A percentile compares a stretch with the other conserved stretches of the same genome.
These are phyloP conservation scores for Ballota nigra DNA, from an alignment of 257 asterid genomes.

Conservation along the genomic window DNA sequence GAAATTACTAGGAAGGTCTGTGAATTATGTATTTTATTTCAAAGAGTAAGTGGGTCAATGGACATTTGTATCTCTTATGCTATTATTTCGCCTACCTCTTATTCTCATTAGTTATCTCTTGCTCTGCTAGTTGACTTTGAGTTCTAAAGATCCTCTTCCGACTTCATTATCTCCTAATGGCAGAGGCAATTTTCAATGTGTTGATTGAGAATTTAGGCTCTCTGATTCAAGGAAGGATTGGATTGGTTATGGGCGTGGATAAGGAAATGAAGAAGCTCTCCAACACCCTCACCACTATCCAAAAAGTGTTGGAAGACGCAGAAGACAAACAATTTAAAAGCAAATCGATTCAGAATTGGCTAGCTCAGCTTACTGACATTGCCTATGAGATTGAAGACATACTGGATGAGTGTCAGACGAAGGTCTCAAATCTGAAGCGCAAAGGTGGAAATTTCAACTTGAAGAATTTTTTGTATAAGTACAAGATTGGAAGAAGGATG, in stretches of 20 bases:
- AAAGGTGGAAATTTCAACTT: conserved; percentile 1
- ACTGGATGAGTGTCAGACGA: conserved; percentile 26
- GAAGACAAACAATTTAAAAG: conserved; percentile 4
- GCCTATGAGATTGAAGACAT: conserved; percentile 33
- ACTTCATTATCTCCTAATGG: conserved; percentile 12
- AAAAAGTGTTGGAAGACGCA: conserved; percentile 24
- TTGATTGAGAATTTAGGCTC: not conserved
- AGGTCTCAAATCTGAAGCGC: not conserved
- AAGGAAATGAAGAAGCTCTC: conserved; percentile 27
- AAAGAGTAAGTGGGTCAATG: too few species aligned
- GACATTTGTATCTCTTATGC: too few species aligned
- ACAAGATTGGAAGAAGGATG: conserved; percentile 28
- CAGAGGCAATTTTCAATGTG: conserved; percentile 20
- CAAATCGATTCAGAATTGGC: conserved; percentile 22
- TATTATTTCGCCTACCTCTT: too few species aligned
- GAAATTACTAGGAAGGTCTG: too few species aligned
- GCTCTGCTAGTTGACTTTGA: not conserved
- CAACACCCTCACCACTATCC: conserved; percentile 26
- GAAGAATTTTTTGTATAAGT: conserved; percentile 1
- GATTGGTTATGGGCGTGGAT: conserved; percentile 30
- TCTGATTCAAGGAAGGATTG: conserved; percentile 23
- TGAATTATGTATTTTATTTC: too few species aligned
- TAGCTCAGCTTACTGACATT: conserved; percentile 21
- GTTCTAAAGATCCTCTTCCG: not conserved
- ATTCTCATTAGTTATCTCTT: too few species aligned